A percentile compares a stretch with the other conserved stretches of the same genome.
Evolutionary conservation across 192 early-diverging fungal genomes (phyloP).

Genomic region (Umbelopsis ramanniana): DNA sequence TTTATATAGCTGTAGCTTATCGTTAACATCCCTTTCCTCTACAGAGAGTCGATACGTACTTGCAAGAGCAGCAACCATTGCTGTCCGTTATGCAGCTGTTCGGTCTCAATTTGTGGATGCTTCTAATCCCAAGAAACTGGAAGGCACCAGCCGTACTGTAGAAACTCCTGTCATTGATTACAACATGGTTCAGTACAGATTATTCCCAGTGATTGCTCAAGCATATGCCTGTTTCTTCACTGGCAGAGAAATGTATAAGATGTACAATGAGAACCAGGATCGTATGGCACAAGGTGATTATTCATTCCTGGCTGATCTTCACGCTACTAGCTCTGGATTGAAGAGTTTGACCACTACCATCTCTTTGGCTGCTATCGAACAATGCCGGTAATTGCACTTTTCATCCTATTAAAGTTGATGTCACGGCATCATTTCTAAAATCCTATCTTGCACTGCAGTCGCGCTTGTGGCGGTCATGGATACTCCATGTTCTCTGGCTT

Average conservation of each 20-base stretch:
- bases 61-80: slow-evolving; percentile 54
- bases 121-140: slow-evolving; percentile 40
- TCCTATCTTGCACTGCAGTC: slow-evolving; percentile 56
- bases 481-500: slow-evolving; percentile 76
- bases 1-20: too few species aligned
- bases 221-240: slow-evolving; percentile 54
- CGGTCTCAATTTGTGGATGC: slow-evolving; percentile 54
- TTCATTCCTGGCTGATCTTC: slow-evolving; percentile 68
- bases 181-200: slow-evolving; percentile 52
- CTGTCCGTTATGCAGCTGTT: slow-evolving; percentile 51
- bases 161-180: slow-evolving; percentile 61
- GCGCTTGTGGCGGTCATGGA: slow-evolving; percentile 81
- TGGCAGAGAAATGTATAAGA: slow-evolving; percentile 38
- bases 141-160: slow-evolving; percentile 5
- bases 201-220: slow-evolving; percentile 57
- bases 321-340: slow-evolving; percentile 72
- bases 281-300: slow-evolving; percentile 64
- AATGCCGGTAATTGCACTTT: slow-evolving; percentile 44
- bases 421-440: background rate
- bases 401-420: background rate
- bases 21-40: background rate
- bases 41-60: slow-evolving; percentile 46
- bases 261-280: slow-evolving; percentile 46
- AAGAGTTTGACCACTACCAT: slow-evolving; percentile 73
- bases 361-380: slow-evolving; percentile 71